Base-by-base conservation (phyloP, 2,329 filamentous ascomycete species). In the Fusarium multiceps region DNA sequence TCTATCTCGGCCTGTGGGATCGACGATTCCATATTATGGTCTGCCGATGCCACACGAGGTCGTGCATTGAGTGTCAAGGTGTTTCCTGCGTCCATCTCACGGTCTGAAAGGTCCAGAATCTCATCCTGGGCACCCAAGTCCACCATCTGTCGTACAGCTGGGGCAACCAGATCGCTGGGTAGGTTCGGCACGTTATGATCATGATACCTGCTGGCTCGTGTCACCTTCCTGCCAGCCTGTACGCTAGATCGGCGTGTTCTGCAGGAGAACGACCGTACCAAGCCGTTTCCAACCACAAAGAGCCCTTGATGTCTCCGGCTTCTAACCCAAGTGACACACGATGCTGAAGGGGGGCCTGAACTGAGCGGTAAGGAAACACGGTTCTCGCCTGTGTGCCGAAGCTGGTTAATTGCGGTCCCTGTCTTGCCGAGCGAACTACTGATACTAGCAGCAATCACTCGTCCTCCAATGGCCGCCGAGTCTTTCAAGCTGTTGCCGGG, bases 1-100 rank as follows among this genome's bases (percentile, higher is more conserved):
- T 99, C 96, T 70, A 97, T 97, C 82, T 98, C 94, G 8, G 93
- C 93, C 69, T 90, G 88, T 1, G 89, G 89, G 59, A 88, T 94
- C 77, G 82, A 92, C 78, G 81, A 92, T 79, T 83, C 91, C 78
- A 83, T 86, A 58, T 80, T 82, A 74, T 78, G 81, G 74, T 81
- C 83, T 72, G 70, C 74, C 51, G 75, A 77, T 69, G 69, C 74
- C 73, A 75, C 78, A 56, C 77, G 74, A 43, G 80, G 73, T 70
- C 79, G 80, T 57, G 78, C 79, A 72, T 82, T 84, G 67, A 84
- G 83, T 58, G 87, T 83, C 75, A 88, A 75, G 1, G 85, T 87
- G 68, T 87, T 86, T 18, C 84, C 86, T 3, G 82, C 82, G 16
- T 89, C 87, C 68, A 85, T 80, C 12, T 86, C 84, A 47, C 84